These are phyloP conservation scores for Psilocybe cyanescens DNA, from an alignment of 768 basidiomycete species.

Conservation along the genomic window DNA sequence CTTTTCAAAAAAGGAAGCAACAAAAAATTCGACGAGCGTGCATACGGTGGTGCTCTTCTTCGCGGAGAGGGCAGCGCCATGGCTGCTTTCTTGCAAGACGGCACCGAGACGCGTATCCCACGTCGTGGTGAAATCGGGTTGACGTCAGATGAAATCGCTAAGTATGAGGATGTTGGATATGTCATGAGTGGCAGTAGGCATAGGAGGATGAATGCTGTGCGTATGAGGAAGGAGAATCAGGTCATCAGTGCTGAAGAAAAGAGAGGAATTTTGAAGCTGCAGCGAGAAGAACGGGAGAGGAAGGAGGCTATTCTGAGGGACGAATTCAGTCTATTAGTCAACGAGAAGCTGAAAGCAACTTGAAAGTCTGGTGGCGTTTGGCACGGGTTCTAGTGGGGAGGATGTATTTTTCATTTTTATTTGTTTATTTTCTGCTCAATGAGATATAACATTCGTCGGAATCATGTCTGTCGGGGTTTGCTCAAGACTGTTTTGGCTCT, in stretches of 20 bases:
- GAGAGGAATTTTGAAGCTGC: constrained; percentile 91
- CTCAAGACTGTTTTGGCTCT: neutral
- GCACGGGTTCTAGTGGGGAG: neutral
- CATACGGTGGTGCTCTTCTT: constrained; percentile 88
- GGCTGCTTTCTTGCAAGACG: constrained; percentile 94
- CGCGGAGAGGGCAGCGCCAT: constrained; percentile 97
- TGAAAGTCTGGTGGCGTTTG: neutral
- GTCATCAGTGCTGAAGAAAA: constrained; percentile 99
- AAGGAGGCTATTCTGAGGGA: constrained; percentile 88
- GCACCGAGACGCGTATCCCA: constrained; percentile 85
- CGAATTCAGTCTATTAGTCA: constrained; percentile 86
- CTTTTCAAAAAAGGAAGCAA: constrained; percentile 41
- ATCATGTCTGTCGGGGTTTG: neutral
- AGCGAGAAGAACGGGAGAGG: constrained; percentile 91
- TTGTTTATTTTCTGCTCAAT: neutral
- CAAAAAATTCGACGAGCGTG: constrained; percentile 75
- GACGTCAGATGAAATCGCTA: constrained; percentile 83
- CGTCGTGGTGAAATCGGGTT: constrained; percentile 99
- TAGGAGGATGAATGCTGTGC: constrained; percentile 97
- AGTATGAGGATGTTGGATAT: constrained; percentile 89
- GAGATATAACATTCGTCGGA: neutral
- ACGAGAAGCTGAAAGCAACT: constrained; percentile 66
- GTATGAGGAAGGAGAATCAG: constrained; percentile 99
- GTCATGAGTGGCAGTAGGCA: constrained; percentile 98
- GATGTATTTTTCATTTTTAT: neutral